Evolutionary conservation across 2,329 filamentous ascomycete genomes (phyloP).

Genomic region (Botrytis pseudocinerea): DNA sequence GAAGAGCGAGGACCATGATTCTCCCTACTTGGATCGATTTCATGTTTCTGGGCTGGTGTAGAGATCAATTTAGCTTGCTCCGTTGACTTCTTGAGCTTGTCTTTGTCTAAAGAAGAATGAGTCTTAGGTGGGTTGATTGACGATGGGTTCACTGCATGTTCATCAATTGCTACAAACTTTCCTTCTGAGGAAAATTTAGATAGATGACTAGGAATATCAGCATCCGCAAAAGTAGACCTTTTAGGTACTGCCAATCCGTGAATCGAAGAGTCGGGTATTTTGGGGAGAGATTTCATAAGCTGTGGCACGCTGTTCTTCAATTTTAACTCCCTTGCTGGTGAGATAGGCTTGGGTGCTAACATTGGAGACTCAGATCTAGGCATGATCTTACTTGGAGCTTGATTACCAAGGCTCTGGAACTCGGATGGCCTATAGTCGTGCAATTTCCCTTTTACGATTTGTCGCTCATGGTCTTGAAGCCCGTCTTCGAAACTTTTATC

Average conservation of each 20-base stretch:
- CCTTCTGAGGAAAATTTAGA: constrained; percentile 21
- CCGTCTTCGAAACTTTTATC: neutral
- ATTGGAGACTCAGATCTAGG: constrained; percentile 37
- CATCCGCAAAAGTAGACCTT: neutral
- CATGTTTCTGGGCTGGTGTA: neutral
- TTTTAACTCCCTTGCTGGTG: constrained; percentile 39
- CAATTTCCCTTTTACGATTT: constrained; percentile 14
- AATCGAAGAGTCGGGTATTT: constrained; percentile 32
- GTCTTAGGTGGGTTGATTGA: neutral
- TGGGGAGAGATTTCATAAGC: constrained; percentile 41
- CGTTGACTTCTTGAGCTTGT: neutral
- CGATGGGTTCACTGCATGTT: neutral
- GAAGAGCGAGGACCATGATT: constrained; percentile 17
- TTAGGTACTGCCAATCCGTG: constrained; percentile 17
- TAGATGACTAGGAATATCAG: constrained; percentile 25
- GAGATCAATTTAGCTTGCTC: neutral
- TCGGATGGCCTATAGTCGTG: constrained; percentile 16
- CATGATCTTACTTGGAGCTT: constrained; percentile 31
- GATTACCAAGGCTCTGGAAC: constrained; percentile 30
- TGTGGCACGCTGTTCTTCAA: constrained; percentile 41
- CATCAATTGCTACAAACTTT: constrained; percentile 2
- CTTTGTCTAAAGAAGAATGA: neutral
- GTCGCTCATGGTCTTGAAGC: constrained; percentile 11
- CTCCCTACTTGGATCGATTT: neutral
- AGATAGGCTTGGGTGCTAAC: constrained; percentile 41